Percentiles rank a stretch among this genome's conserved stretches.
phyloP scores from a whole-genome alignment of 805 yeast genomes.

The Kuraishia ogatae region DNA sequence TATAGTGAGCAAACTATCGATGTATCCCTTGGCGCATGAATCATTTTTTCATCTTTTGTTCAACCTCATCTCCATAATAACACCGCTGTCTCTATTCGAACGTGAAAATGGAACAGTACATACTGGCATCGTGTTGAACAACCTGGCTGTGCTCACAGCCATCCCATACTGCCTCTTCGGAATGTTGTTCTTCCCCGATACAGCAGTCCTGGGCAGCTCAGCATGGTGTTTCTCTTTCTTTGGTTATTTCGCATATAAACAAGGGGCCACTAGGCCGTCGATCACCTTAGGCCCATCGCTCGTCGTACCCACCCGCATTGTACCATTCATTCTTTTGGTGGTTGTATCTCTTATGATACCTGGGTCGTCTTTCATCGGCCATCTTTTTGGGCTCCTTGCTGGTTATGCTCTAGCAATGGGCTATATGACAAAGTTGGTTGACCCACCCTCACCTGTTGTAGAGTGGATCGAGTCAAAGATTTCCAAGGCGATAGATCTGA shows the following conservation, averaged over 20 bases:
- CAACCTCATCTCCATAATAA: slow-evolving; percentile 47
- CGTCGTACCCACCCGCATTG: slow-evolving; percentile 46
- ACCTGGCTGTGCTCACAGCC: slow-evolving; percentile 63
- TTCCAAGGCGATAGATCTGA: slow-evolving; percentile 36
- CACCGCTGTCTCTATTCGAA: slow-evolving; percentile 62
- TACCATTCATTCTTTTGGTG: slow-evolving; percentile 49
- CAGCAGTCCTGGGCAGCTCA: slow-evolving; percentile 57
- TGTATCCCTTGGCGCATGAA: slow-evolving; percentile 68
- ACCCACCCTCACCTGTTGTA: slow-evolving; percentile 59
- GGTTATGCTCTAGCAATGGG: slow-evolving; percentile 61
- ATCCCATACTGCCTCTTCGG: slow-evolving; percentile 50
- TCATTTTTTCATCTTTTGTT: slow-evolving; percentile 50
- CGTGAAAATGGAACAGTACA: slow-evolving; percentile 72
- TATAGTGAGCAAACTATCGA: slow-evolving; percentile 42
- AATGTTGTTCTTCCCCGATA: slow-evolving; percentile 37
- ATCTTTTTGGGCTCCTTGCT: slow-evolving; percentile 52
- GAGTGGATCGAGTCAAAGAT: slow-evolving; percentile 56
- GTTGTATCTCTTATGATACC: slow-evolving; percentile 48
- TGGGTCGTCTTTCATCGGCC: slow-evolving; percentile 66
- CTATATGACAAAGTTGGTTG: slow-evolving; percentile 42
- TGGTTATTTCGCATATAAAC: slow-evolving; percentile 48
- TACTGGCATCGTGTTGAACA: slow-evolving; percentile 72
- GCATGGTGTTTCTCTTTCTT: slow-evolving; percentile 68
- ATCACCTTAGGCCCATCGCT: slow-evolving; percentile 24
- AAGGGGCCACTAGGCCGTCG: slow-evolving; percentile 21